A percentile compares a stretch with the other conserved stretches of the same genome.
Evolutionary conservation across 2,329 filamentous ascomycete genomes (phyloP).

Genomic region (Alternaria alternata): DNA sequence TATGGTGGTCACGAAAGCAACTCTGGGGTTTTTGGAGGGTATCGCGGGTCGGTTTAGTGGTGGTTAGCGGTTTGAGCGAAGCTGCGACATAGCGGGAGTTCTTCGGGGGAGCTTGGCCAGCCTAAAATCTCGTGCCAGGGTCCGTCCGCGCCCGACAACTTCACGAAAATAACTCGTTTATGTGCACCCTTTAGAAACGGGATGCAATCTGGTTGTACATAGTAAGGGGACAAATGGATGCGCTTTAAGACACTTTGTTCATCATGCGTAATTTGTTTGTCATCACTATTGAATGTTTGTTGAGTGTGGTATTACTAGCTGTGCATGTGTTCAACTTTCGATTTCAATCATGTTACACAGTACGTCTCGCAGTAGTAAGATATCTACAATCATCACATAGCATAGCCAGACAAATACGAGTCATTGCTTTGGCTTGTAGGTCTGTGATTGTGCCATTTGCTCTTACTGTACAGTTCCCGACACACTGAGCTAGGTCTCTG

Average conservation of each 20-base stretch:
- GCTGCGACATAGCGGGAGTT: constrained; percentile 34
- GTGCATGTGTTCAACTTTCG: background rate
- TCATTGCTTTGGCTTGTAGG: background rate
- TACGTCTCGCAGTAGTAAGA: constrained; percentile 1
- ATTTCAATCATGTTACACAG: background rate
- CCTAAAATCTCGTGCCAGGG: constrained; percentile 22
- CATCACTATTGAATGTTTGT: background rate
- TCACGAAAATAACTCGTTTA: constrained; percentile 25
- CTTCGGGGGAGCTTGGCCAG: constrained; percentile 31
- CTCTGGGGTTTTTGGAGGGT: constrained; percentile 21
- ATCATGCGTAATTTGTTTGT: background rate
- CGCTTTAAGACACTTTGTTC: background rate
- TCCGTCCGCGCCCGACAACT: constrained; percentile 26
- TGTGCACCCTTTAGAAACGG: background rate
- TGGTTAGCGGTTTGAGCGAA: constrained; percentile 29
- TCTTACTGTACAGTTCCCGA: background rate
- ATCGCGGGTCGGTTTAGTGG: constrained; percentile 28
- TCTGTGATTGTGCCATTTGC: background rate
- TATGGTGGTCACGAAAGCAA: constrained; percentile 37
- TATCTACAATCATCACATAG: background rate
- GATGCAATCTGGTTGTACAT: background rate
- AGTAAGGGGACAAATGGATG: background rate
- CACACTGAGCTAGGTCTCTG: background rate
- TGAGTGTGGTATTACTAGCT: background rate
- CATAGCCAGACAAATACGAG: background rate